A percentile compares a stretch with the other conserved stretches of the same genome.
Evolutionary conservation across 345 rosid genomes (phyloP).

Genomic region (Gossypium anomalum): DNA sequence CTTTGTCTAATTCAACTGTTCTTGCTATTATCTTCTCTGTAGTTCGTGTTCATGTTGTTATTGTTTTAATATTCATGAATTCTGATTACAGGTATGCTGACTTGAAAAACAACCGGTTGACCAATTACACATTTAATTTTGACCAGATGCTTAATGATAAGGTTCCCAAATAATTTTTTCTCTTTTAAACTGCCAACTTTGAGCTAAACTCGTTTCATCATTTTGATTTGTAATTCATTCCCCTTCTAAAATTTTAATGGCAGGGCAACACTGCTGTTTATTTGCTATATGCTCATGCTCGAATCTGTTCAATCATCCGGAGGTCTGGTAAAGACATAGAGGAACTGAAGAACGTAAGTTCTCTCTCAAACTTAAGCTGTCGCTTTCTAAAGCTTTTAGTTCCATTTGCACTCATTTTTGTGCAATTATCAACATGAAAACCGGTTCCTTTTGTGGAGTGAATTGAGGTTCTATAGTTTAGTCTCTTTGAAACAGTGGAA

Average conservation of each 20-base stretch:
- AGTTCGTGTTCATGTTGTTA: neutral
- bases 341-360: conserved; percentile 71
- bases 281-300: conserved; percentile 95
- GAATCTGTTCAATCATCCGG: conserved; percentile 95
- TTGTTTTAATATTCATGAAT: neutral
- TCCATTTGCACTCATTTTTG: conserved; percentile 5
- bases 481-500: neutral
- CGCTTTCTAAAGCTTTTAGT: neutral
- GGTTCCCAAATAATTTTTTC: conserved; percentile 13
- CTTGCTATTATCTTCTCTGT: neutral
- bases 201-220: neutral
- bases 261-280: conserved; percentile 98
- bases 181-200: neutral
- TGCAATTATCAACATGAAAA: neutral
- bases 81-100: conserved; percentile 20
- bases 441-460: neutral
- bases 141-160: conserved; percentile 22
- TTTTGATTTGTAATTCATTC: neutral
- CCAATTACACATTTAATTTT: conserved; percentile 23
- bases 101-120: conserved; percentile 20
- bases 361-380: conserved; percentile 1
- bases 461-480: neutral
- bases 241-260: conserved; percentile 17
- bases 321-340: conserved; percentile 80
- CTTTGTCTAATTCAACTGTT: neutral